Base-by-base conservation (phyloP, 176 grass and related monocot genomes). In the Avena sativa region DNA sequence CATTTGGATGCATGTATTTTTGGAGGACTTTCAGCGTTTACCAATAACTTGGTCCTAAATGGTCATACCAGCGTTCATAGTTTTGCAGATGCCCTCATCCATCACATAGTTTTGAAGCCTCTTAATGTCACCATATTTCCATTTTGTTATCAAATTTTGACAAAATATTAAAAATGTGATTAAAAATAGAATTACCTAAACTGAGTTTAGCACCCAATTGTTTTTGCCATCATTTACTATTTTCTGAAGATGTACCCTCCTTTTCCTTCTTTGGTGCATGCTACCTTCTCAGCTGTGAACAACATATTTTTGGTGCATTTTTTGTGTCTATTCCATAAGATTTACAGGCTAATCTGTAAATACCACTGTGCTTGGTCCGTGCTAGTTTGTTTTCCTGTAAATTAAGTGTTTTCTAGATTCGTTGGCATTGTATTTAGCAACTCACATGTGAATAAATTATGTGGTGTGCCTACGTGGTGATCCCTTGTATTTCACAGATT, bases 401-500 rank as follows among this genome's bases (percentile, higher is more conserved):
- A 83, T 66, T 16, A 38, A 62, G 0, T 79, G 32, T 9, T 76
- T 17, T 34, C 14, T n/a, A 56, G 6, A 14, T 47, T 78, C 21
- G 51, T 65, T 81, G 2, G 15, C 70, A 63, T 82, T 83, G 20
- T 64, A 20, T 75, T 38, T 43, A 59, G 30, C 46, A 74, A 75
- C 44, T 80, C 25, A 38, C 32, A 71, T 38, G 56, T 65, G 65
- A 84, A 84, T 32, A 50, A 74, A 50, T 34, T 74, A 21, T 85
- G 26, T 77, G 11, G 65, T 65, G 55, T 17, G 6, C 34, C 0
- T 9, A 44, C 53, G 46, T 84, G n/a, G 13, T 57, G 4, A 69
- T 77, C 85, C 21, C 32, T 73, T 87, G 38, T 62, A 17, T 52
- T 53, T 69, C n/a, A 81, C 76, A 91, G 89, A 68, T 88, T 72